Conservation (phyloP, 352 stramenopile species). For the Phytophthora brassicae region DNA sequence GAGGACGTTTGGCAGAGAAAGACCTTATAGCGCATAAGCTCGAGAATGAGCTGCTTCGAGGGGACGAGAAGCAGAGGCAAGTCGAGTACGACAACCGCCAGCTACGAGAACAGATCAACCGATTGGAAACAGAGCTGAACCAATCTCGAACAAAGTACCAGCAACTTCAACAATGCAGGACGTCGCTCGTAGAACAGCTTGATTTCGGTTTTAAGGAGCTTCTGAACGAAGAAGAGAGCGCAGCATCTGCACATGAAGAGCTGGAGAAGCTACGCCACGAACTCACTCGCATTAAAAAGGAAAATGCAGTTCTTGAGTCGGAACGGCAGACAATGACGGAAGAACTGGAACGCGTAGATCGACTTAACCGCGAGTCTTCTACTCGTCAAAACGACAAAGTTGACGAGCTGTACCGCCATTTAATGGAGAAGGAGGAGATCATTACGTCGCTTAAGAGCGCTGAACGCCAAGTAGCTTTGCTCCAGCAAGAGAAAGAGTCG, state of each 20-base stretch:
- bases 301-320: constrained; percentile 30
- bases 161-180: constrained; percentile 52
- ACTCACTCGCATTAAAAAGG: constrained; percentile 41
- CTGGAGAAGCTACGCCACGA: constrained; percentile 50
- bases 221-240: constrained; percentile 62
- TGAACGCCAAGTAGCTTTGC: constrained; percentile 37
- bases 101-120: constrained; percentile 40
- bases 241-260: constrained; percentile 41
- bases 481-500: constrained; percentile 47
- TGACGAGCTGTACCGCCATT: constrained; percentile 55
- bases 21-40: constrained; percentile 42
- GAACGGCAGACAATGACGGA: constrained; percentile 30
- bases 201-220: constrained; percentile 74
- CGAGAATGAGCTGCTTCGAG: constrained; percentile 44
- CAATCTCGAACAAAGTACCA: constrained; percentile 50
- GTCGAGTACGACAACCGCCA: constrained; percentile 41
- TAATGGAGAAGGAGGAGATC: constrained; percentile 50
- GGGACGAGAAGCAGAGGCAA: constrained; percentile 46
- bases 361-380: constrained; percentile 27
- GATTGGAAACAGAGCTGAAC: constrained; percentile 43
- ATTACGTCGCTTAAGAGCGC: constrained; percentile 40
- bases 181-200: constrained; percentile 56
- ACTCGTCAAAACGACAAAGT: constrained; percentile 47
- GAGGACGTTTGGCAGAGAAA: constrained; percentile 45
- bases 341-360: constrained; percentile 38